Conservation (phyloP, 1,139 yeast genomes). For the Meyerozyma smithsonii region DNA sequence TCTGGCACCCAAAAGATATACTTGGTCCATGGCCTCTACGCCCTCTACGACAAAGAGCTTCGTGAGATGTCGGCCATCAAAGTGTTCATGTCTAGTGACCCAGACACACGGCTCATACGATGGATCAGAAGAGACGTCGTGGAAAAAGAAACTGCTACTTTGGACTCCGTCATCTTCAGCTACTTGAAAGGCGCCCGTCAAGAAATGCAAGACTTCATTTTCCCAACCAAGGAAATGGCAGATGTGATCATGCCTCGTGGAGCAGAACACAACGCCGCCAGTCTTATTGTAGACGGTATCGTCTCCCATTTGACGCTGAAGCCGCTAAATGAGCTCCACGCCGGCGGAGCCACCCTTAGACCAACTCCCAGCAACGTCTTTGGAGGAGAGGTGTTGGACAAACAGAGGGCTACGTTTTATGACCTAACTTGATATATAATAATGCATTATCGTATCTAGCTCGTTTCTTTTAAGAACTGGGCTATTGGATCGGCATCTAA, state of each 20-base stretch:
- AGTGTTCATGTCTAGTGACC: slow-evolving; percentile 80
- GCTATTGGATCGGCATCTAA: slow-evolving; percentile 45
- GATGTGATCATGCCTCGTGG: slow-evolving; percentile 81
- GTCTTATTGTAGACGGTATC: slow-evolving; percentile 73
- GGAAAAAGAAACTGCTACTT: slow-evolving; percentile 13
- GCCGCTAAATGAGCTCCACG: slow-evolving; percentile 14
- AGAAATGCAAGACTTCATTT: slow-evolving; percentile 71
- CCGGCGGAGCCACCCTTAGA: slow-evolving; percentile 17
- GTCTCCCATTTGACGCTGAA: slow-evolving; percentile 34
- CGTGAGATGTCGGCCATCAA: slow-evolving; percentile 57
- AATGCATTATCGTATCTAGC: background rate
- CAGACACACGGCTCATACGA: slow-evolving; percentile 76
- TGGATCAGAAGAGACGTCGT: slow-evolving; percentile 55
- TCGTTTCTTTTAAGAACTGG: slow-evolving; percentile 24
- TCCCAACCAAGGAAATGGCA: slow-evolving; percentile 73
- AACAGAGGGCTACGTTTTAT: slow-evolving; percentile 48
- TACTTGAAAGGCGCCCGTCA: slow-evolving; percentile 67
- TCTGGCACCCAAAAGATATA: slow-evolving; percentile 33
- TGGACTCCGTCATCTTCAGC: slow-evolving; percentile 50
- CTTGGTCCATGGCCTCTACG: slow-evolving; percentile 76
- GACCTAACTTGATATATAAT: slow-evolving; percentile 34
- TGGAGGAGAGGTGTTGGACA: slow-evolving; percentile 39
- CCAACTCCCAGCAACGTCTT: slow-evolving; percentile 23
- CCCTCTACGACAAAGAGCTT: slow-evolving; percentile 62
- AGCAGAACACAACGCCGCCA: slow-evolving; percentile 57